A percentile compares a stretch with the other conserved stretches of the same genome.
These are phyloP conservation scores for Heteromeles arbutifolia DNA, from an alignment of 306 rosid species.

Conservation along the genomic window DNA sequence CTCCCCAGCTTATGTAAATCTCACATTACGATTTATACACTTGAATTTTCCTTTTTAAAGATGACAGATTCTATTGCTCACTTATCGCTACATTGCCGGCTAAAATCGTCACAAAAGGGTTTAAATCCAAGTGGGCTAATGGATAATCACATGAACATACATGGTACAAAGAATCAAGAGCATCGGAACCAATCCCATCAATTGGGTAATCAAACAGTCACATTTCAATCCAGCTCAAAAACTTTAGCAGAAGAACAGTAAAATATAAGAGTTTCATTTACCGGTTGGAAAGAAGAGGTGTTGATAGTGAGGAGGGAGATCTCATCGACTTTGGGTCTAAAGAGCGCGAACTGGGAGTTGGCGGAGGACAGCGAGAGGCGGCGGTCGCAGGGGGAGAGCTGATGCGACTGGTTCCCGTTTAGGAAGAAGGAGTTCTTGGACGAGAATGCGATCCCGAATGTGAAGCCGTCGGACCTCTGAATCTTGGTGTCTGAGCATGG, in stretches of 20 bases:
- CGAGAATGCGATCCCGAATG: constrained; percentile 62
- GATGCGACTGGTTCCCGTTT: constrained; percentile 39
- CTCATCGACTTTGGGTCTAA: constrained; percentile 65
- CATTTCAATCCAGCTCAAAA: background rate
- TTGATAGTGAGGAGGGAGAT: constrained; percentile 69
- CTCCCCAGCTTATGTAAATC: background rate
- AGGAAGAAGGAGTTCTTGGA: constrained; percentile 36
- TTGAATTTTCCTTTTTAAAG: background rate
- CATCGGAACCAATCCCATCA: no score
- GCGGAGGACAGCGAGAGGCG: constrained; percentile 51
- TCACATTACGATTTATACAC: background rate
- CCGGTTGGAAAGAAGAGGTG: constrained; percentile 54
- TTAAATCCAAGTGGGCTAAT: background rate
- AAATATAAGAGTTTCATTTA: constrained; percentile 1
- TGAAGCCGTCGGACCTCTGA: constrained; percentile 69
- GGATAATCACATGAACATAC: background rate
- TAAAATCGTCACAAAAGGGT: background rate
- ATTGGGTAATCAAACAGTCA: background rate
- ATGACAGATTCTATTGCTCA: background rate
- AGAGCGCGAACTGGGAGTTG: constrained; percentile 49
- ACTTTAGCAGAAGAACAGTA: background rate
- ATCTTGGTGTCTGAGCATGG: constrained; percentile 60
- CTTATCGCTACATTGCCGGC: background rate
- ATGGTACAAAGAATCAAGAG: background rate
- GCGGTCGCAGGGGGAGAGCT: constrained; percentile 69